Evolutionary conservation across 1,284 basidiomycete species (phyloP).

Genomic region (Boletus semigastroideus): DNA sequence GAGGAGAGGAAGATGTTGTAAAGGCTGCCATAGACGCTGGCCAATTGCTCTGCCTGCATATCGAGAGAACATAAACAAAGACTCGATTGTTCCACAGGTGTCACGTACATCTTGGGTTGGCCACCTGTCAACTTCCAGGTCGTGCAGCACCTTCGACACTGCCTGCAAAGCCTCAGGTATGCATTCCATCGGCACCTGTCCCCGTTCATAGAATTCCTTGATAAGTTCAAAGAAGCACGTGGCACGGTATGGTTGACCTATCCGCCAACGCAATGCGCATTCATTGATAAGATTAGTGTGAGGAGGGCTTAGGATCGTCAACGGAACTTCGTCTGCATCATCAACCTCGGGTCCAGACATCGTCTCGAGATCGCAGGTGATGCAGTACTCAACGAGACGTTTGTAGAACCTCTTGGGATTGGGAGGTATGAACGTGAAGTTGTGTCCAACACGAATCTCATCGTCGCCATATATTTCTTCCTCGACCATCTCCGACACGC

Average conservation of each 20-base stretch:
- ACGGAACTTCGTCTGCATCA: slow-evolving; percentile 94
- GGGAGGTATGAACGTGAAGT: slow-evolving; percentile 89
- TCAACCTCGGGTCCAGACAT: slow-evolving; percentile 87
- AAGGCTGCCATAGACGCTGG: slow-evolving; percentile 65
- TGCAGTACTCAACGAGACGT: slow-evolving; percentile 80
- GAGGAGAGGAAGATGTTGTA: slow-evolving; percentile 86
- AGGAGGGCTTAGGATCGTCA: slow-evolving; percentile 84
- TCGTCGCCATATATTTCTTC: slow-evolving; percentile 60
- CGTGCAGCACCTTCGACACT: slow-evolving; percentile 68
- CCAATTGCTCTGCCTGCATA: slow-evolving; percentile 60
- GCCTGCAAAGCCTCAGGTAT: slow-evolving; percentile 85
- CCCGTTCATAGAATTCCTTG: slow-evolving; percentile 83
- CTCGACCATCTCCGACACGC: slow-evolving; percentile 39
- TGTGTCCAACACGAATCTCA: slow-evolving; percentile 64
- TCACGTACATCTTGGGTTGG: slow-evolving; percentile 73
- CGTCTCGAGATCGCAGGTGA: slow-evolving; percentile 84
- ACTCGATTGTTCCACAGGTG: neutral
- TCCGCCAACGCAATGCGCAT: slow-evolving; percentile 88
- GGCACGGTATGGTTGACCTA: slow-evolving; percentile 76
- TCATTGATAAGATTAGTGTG: slow-evolving; percentile 87
- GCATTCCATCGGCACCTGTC: slow-evolving; percentile 92
- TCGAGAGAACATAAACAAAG: slow-evolving; percentile 14
- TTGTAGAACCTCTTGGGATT: slow-evolving; percentile 86
- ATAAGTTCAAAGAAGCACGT: slow-evolving; percentile 88
- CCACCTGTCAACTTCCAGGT: slow-evolving; percentile 78